A percentile compares a stretch with the other conserved stretches of the same genome.
phyloP scores from a whole-genome alignment of 1,139 yeast genomes.

The Scheffersomyces parashehatae region DNA sequence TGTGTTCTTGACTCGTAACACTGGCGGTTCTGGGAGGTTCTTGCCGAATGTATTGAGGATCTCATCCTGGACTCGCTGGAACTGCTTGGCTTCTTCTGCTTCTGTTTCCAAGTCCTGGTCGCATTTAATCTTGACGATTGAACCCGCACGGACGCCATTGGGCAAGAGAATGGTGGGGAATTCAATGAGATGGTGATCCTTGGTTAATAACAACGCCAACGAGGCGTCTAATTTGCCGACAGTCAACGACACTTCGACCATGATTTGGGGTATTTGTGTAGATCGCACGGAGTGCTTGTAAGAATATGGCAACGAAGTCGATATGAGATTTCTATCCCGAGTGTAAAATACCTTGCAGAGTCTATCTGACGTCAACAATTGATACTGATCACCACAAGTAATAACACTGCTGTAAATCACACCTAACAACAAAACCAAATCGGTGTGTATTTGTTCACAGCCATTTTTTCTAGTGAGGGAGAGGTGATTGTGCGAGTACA shows the following conservation, averaged over 20 bases:
- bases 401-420: too few species aligned
- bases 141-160: conserved; percentile 88
- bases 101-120: conserved; percentile 79
- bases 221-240: conserved; percentile 97
- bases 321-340: too few species aligned
- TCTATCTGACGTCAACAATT: too few species aligned
- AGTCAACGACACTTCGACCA: conserved; percentile 88
- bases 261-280: conserved; percentile 15
- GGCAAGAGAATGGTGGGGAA: conserved; percentile 94
- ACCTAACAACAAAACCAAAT: too few species aligned
- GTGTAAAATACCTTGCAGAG: too few species aligned
- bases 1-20: conserved; percentile 68
- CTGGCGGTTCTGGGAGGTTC: conserved; percentile 71
- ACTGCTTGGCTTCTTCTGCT: conserved; percentile 54
- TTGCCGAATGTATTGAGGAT: conserved; percentile 74
- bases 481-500: too few species aligned
- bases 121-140: conserved; percentile 85
- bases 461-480: too few species aligned
- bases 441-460: too few species aligned
- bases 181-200: conserved; percentile 92
- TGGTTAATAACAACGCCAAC: conserved; percentile 82
- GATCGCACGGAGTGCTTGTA: too few species aligned
- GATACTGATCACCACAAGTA: too few species aligned
- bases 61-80: conserved; percentile 68
- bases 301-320: too few species aligned